These are phyloP conservation scores for Colletotrichum zoysiae DNA, from an alignment of 2,329 filamentous ascomycete genomes.

Conservation along the genomic window DNA sequence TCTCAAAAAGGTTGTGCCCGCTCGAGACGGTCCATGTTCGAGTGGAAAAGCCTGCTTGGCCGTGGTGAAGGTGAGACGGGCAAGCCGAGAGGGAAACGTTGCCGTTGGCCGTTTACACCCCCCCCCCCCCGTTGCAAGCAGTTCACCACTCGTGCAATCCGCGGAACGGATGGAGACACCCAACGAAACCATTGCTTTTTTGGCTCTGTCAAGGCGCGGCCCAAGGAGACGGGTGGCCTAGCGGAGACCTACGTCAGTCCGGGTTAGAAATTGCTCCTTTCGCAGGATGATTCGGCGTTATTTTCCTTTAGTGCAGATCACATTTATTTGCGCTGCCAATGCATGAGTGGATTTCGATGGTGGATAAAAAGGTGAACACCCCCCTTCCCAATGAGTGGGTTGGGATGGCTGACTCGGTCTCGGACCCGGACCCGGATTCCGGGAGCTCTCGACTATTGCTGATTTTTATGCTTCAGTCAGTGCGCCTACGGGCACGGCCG, in stretches of 20 bases:
- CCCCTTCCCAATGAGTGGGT: slow-evolving; percentile 4
- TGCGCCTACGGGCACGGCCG: slow-evolving; percentile 19
- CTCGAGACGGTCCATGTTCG: neutral
- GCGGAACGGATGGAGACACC: no score
- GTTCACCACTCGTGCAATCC: no score
- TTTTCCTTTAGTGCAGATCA: neutral
- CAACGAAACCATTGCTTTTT: slow-evolving; percentile 12
- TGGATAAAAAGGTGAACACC: slow-evolving; percentile 1
- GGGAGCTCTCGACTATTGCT: slow-evolving; percentile 12
- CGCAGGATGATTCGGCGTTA: slow-evolving; percentile 11
- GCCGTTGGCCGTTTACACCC: neutral
- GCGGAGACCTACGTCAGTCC: slow-evolving; percentile 38
- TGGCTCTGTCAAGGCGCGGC: slow-evolving; percentile 30
- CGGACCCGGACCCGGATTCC: slow-evolving; percentile 21
- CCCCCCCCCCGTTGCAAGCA: neutral
- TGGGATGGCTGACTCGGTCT: slow-evolving; percentile 7
- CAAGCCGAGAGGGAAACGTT: neutral
- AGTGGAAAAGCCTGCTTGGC: neutral
- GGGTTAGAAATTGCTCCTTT: slow-evolving; percentile 18
- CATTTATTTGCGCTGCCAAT: neutral
- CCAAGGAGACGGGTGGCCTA: slow-evolving; percentile 26
- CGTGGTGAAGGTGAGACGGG: neutral
- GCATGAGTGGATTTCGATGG: slow-evolving; percentile 4
- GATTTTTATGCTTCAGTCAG: neutral
- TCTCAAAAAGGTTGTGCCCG: neutral